These are phyloP conservation scores for Monsonia emarginata DNA, from an alignment of 441 rosid species.

Conservation along the genomic window DNA sequence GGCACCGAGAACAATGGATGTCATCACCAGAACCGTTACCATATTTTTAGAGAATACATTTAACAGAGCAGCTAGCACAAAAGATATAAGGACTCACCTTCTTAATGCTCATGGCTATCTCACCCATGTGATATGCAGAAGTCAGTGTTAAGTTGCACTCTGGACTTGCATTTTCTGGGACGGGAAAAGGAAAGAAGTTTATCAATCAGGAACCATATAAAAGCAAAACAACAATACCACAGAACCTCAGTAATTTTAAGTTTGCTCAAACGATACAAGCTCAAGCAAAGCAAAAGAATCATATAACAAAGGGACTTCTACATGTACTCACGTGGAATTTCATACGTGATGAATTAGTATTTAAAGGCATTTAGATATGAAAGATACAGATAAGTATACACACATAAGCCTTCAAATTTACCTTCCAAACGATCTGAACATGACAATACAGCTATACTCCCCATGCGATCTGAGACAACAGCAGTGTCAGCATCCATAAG, in stretches of 20 bases:
- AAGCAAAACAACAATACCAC: background rate
- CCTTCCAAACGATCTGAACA: constrained; percentile 61
- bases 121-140: constrained; percentile 86
- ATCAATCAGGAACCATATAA: constrained; percentile 1
- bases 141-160: constrained; percentile 71
- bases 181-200: constrained; percentile 10
- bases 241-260: background rate
- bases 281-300: background rate
- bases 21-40: background rate
- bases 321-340: background rate
- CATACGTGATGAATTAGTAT: background rate
- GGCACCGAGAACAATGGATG: background rate
- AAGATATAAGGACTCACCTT: constrained; percentile 40
- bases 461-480: constrained; percentile 92
- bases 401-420: constrained; percentile 22
- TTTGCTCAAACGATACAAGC: background rate
- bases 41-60: background rate
- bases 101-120: constrained; percentile 82
- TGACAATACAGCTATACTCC: constrained; percentile 81
- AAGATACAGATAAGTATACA: background rate
- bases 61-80: background rate
- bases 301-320: background rate
- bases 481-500: constrained; percentile 75
- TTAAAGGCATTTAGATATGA: background rate
- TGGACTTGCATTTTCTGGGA: constrained; percentile 73